These are phyloP conservation scores for Hygrophila difformis DNA, from an alignment of 257 asterid species.

Conservation along the genomic window DNA sequence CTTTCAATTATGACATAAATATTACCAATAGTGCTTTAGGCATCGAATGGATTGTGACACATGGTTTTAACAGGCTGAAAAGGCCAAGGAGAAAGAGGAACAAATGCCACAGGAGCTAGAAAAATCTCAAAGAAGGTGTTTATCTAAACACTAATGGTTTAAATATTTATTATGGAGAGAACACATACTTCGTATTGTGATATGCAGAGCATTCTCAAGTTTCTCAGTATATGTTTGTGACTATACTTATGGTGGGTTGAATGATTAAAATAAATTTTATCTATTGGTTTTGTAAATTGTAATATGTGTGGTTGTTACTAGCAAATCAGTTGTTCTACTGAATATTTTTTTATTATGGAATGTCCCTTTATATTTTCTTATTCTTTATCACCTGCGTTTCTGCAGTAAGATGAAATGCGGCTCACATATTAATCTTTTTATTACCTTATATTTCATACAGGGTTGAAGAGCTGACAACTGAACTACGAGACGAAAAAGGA, in stretches of 20 bases:
- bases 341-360: neutral
- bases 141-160: neutral
- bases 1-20: no score
- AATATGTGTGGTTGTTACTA: neutral
- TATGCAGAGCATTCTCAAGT: neutral
- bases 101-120: constrained; percentile 52
- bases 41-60: constrained; percentile 6
- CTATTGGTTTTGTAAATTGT: neutral
- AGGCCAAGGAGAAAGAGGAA: constrained; percentile 73
- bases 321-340: neutral
- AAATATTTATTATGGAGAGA: constrained; percentile 10
- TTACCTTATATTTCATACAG: constrained; percentile 28
- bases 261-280: no score
- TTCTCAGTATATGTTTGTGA: constrained; percentile 4
- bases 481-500: constrained; percentile 56
- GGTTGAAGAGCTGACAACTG: constrained; percentile 60
- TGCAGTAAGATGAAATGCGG: constrained; percentile 1
- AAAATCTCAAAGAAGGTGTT: constrained; percentile 52
- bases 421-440: neutral
- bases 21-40: no score
- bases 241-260: constrained; percentile 5
- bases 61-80: constrained; percentile 62
- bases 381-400: constrained; percentile 11
- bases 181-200: neutral
- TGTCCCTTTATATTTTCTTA: constrained; percentile 2